Conservation (phyloP, 192 early-diverging fungal species). For the Oehlia diaphana region DNA sequence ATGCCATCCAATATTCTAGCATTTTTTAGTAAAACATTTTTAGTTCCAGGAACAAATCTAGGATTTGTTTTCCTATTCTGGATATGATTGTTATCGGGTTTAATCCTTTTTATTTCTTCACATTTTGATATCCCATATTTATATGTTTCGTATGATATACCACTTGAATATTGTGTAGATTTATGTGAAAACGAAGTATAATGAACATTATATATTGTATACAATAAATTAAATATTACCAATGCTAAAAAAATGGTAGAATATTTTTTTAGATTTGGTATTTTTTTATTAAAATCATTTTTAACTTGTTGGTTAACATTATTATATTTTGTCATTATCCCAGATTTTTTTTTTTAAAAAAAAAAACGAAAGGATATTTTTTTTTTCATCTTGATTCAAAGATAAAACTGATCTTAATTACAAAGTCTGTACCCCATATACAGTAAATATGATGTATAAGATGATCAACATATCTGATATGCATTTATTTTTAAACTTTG, state of each 20-base stretch:
- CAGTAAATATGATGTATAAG: no score
- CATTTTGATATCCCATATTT: conserved; percentile 18
- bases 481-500: no score
- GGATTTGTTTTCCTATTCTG: conserved; percentile 42
- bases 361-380: no score
- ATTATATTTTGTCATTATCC: background rate
- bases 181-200: background rate
- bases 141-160: conserved; percentile 7
- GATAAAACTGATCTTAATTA: no score
- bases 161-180: background rate
- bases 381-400: no score
- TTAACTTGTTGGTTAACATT: background rate
- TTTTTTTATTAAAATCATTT: background rate
- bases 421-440: no score
- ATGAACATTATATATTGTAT: no score
- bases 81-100: background rate
- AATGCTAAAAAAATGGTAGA: background rate
- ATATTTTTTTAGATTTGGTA: background rate
- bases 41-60: conserved; percentile 39
- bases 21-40: conserved; percentile 55
- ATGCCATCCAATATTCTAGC: conserved; percentile 61
- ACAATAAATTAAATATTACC: background rate
- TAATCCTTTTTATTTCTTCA: background rate
- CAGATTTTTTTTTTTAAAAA: no score
- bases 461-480: no score